phyloP scores from a whole-genome alignment of 352 stramenopile species.

The Globisporangium cylindrosporum region DNA sequence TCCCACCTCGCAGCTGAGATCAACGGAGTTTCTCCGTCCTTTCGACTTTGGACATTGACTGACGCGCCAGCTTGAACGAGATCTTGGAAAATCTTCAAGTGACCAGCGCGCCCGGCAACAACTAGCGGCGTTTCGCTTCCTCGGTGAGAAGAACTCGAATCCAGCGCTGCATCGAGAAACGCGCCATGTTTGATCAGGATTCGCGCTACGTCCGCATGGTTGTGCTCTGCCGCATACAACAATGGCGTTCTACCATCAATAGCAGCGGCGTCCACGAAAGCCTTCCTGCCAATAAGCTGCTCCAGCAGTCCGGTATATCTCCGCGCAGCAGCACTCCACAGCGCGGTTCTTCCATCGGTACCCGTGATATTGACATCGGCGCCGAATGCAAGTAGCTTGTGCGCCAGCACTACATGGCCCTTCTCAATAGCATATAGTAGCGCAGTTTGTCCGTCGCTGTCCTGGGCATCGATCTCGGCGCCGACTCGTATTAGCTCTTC shows the following conservation, averaged over 20 bases:
- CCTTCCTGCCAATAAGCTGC: not conserved
- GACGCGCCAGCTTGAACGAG: not conserved
- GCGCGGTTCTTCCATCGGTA: not conserved
- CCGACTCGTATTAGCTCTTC: not conserved
- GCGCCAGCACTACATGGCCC: not conserved
- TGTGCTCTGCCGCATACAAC: not conserved
- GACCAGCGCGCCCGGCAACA: not conserved
- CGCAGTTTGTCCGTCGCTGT: not conserved
- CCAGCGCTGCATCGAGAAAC: not conserved
- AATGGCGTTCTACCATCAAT: not conserved
- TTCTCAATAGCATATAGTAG: not conserved
- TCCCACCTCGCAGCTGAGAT: not conserved
- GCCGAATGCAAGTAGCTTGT: not conserved
- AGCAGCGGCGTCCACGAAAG: not conserved
- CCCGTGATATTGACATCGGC: not conserved
- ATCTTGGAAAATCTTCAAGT: constrained; percentile 4
- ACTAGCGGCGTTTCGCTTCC: not conserved
- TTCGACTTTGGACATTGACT: not conserved
- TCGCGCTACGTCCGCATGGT: not conserved
- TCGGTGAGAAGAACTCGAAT: not conserved
- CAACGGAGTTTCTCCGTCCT: not conserved
- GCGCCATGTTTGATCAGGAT: not conserved
- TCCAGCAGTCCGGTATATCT: not conserved
- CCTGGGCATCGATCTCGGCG: not conserved
- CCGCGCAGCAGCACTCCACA: not conserved